Evolutionary conservation across 768 basidiomycete species (phyloP).

Genomic region (Filobasidium wieringae): DNA sequence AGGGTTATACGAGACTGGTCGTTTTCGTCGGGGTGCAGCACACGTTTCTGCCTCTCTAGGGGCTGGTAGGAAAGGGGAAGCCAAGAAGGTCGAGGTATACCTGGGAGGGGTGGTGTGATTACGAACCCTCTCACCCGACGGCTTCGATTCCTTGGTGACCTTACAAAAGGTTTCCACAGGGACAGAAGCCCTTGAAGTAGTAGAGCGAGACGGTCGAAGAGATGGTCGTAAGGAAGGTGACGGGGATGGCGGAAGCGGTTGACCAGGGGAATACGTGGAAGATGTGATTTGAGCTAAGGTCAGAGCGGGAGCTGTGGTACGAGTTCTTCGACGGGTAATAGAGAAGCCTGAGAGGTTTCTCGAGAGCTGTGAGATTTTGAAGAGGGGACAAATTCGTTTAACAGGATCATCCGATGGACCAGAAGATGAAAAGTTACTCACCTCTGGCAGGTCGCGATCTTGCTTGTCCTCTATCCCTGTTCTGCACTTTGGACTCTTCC

Average conservation of each 20-base stretch:
- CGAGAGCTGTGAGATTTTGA: neutral
- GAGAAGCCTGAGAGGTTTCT: neutral
- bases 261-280: neutral
- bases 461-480: neutral
- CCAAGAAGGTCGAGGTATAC: neutral
- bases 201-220: neutral
- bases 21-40: neutral
- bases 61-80: neutral
- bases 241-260: neutral
- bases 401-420: neutral
- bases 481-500: constrained; percentile 14
- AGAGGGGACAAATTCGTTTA: neutral
- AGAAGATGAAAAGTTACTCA: neutral
- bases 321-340: neutral
- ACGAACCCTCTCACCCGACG: neutral
- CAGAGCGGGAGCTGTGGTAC: neutral
- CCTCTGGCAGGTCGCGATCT: neutral
- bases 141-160: neutral
- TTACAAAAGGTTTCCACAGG: neutral
- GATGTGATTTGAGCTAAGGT: neutral
- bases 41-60: neutral
- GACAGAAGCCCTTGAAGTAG: neutral
- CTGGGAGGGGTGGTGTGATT: neutral
- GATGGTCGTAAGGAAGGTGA: neutral
- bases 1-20: neutral